A percentile compares a stretch with the other conserved stretches of the same genome.
Evolutionary conservation across 2,329 filamentous ascomycete genomes (phyloP).

Genomic region (Neopestalotiopsis sp.): DNA sequence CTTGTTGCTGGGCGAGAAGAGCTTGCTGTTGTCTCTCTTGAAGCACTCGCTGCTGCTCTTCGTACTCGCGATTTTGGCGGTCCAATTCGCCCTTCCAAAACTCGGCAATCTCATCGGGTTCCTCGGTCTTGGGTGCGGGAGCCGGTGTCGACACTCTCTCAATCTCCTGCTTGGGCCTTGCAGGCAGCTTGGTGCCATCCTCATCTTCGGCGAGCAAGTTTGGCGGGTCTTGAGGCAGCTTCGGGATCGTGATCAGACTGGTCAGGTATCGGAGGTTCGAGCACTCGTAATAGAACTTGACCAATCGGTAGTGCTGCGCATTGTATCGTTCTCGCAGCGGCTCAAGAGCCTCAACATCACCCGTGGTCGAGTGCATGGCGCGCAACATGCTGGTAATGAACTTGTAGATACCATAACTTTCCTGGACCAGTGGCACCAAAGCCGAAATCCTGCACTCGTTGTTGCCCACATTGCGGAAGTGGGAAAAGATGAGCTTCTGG

Average conservation of each 20-base stretch:
- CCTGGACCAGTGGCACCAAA: conserved; percentile 89
- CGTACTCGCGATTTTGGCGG: conserved; percentile 91
- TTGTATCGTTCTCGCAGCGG: conserved; percentile 89
- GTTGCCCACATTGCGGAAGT: conserved; percentile 89
- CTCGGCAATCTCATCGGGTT: conserved; percentile 93
- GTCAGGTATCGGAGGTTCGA: conserved; percentile 97
- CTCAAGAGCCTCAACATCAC: conserved; percentile 89
- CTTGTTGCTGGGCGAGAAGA: conserved; percentile 80
- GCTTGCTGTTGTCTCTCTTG: conserved; percentile 86
- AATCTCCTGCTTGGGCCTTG: conserved; percentile 77
- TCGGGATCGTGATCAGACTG: conserved; percentile 93
- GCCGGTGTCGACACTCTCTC: conserved; percentile 73
- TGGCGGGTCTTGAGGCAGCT: conserved; percentile 91
- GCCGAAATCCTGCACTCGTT: conserved; percentile 97
- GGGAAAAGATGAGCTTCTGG: conserved; percentile 97
- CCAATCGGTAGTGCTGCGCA: conserved; percentile 93
- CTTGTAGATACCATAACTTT: conserved; percentile 99
- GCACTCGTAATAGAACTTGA: conserved; percentile 99
- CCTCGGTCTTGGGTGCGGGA: conserved; percentile 70
- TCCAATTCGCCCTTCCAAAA: conserved; percentile 97
- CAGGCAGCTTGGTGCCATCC: conserved; percentile 80
- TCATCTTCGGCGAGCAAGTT: conserved; percentile 88
- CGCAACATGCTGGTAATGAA: conserved; percentile 99
- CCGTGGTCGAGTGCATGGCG: conserved; percentile 95
- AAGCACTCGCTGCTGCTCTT: conserved; percentile 87